Evolutionary conservation across 2,329 filamentous ascomycete species (phyloP), one percentile per base, ranked within the genome.

Genomic region (Botrytis fabae): DNA sequence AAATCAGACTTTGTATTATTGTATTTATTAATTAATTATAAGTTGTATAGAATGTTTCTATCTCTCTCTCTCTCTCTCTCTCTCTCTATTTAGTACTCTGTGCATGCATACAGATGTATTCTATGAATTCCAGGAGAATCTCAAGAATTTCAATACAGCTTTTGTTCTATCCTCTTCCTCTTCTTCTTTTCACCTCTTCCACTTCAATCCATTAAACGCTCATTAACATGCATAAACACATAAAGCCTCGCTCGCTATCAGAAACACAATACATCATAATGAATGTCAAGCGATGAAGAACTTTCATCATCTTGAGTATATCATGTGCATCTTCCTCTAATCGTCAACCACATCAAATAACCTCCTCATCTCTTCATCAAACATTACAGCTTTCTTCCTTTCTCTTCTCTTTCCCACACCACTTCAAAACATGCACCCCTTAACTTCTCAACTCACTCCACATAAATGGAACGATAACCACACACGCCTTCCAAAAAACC

Each of bases 381-480:
- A 68, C 46, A 68, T 68, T 68, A 68, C 9, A 42, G 42, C 14
- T 25, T 28, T 6, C 65, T 46, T 40, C 20, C 32, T 32, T 32
- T 32, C 40, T 35, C n/a, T 69, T 35, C n/a, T 22, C 64, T 10
- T 68, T 38, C 16, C 42, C 32, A 25, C 22, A 48, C 28, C 44
- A 1, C 32, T 51, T 42, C 32, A 25, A 1, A 18, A 54, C 35
- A 28, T 44, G 2, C n/a, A 18, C 14, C 42, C 35, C 16, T 76
- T 74, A 81, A 69, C 72, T 74, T 71, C 81, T 84, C 72, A 91
- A 78, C 84, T 97, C 93, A 48, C 87, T 87, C 81, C 90, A 89
- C 80, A 97, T 89, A 78, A 94, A 93, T 4, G 94, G 94, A 77
- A 96, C 85, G 79, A 97, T 95, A 22, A 97, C 93, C 68, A 91